These are phyloP conservation scores for Hylodesmum podocarpum DNA, from an alignment of 306 rosid genomes.

Conservation along the genomic window DNA sequence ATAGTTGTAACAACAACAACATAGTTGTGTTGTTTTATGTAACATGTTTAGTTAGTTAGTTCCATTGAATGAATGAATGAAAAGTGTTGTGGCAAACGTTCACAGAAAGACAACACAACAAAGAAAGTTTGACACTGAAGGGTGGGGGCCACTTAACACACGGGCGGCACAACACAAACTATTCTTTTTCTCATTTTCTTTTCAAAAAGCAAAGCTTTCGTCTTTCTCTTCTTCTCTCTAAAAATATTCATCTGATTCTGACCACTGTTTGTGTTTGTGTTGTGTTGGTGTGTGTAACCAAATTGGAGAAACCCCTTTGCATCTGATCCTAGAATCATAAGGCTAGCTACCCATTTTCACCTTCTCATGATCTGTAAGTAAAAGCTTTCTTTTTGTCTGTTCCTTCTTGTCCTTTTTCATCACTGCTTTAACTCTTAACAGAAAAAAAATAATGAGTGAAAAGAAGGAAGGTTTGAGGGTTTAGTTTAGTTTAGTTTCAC, in stretches of 20 bases:
- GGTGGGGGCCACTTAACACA: slow-evolving; percentile 25
- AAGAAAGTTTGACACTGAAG: slow-evolving; percentile 18
- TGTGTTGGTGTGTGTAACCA: neutral
- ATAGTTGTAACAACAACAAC: neutral
- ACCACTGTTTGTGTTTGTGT: slow-evolving; percentile 11
- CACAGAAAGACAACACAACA: slow-evolving; percentile 16
- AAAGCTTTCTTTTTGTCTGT: slow-evolving; percentile 28
- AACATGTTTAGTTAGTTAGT: neutral
- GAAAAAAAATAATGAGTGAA: neutral
- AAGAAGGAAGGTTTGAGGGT: slow-evolving; percentile 32
- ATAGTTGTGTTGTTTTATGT: neutral
- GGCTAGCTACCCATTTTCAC: slow-evolving; percentile 17
- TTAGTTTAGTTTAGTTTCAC: slow-evolving; percentile 23
- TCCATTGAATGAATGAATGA: too few relatives aligned
- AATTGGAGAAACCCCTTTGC: slow-evolving; percentile 34
- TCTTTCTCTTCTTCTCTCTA: slow-evolving; percentile 16
- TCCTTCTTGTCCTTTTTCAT: slow-evolving; percentile 33
- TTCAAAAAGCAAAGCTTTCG: slow-evolving; percentile 42
- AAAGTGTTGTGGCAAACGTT: neutral
- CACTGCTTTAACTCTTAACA: slow-evolving; percentile 18
- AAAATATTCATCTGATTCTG: slow-evolving; percentile 6
- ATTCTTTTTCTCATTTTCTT: neutral
- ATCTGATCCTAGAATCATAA: slow-evolving; percentile 60
- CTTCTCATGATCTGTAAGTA: slow-evolving; percentile 62
- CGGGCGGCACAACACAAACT: slow-evolving; percentile 27